Base-by-base conservation (phyloP, 2,329 filamentous ascomycete genomes). In the Botrytis fragariae region DNA sequence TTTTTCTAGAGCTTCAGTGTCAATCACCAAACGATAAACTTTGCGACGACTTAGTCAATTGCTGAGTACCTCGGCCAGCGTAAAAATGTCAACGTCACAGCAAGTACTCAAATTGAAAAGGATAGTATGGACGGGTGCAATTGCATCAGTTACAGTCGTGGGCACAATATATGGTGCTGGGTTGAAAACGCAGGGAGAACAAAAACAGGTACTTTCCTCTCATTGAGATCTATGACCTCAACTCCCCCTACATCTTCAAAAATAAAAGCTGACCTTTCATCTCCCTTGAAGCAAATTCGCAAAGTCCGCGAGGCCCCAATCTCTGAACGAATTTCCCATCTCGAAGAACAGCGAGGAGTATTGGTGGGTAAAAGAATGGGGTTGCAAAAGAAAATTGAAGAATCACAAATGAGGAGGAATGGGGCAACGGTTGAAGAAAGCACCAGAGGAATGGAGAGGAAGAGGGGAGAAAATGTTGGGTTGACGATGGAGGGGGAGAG, bases 161-260 rank as follows among this genome's bases (percentile, higher is more conserved):
- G 89, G 89, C 69, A 84, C 87, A 8, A 84, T 87, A 75, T 90
- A 89, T 77, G 89, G 89, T 37, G 89, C 89, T 32, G 85, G 85
- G 10, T 76, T 91, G 74, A 90, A 90, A 79, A 86, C 84, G 5
- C 81, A 84, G 45, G 82, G 85, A 75, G 86, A 90, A 68, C 80
- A 83, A 54, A 83, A 84, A 72, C 80, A 88, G 83, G 88, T 90
- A 81, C 25, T 42, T 29, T 3, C 22, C 25, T 18, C 22, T 60
- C 14, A 25, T 20, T 1, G 9, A 37, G 22, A 39, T n/a, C 22
- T 37, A 37, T 10, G 16, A 16, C 8, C 16, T n/a, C 1, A n/a
- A 12, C 7, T n/a, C 37, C 8, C 22, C 1, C 12, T n/a, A n/a
- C 37, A 37, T 7, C 4, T 20, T n/a, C 5, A 54, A n/a, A 16